Evolutionary conservation across 345 rosid genomes (phyloP).

Genomic region (Isatis tinctoria): DNA sequence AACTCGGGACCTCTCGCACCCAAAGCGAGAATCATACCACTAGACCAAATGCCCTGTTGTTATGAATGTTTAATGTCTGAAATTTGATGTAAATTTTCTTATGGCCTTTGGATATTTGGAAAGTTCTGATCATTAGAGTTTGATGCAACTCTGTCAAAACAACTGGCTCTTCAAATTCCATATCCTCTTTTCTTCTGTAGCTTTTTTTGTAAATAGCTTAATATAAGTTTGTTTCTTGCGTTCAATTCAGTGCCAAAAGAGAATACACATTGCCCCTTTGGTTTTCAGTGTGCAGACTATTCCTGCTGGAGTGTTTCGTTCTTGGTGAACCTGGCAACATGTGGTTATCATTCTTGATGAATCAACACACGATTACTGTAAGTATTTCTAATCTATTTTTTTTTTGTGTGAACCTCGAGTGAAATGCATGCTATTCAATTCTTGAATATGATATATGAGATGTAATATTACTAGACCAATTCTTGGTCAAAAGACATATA

Average conservation of each 20-base stretch:
- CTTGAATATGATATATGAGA: background rate
- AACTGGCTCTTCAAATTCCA: background rate
- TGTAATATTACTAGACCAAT: background rate
- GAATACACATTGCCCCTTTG: background rate
- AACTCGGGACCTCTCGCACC: conserved; percentile 80
- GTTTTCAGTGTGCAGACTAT: background rate
- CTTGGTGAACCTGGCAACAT: background rate
- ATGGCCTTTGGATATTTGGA: background rate
- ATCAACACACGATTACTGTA: background rate
- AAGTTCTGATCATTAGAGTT: background rate
- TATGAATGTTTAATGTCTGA: background rate
- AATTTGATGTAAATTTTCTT: background rate
- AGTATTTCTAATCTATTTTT: background rate
- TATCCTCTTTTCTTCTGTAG: background rate
- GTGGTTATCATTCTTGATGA: background rate
- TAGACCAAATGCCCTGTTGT: conserved; percentile 58
- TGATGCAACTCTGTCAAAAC: background rate
- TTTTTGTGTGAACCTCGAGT: background rate
- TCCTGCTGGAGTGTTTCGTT: background rate
- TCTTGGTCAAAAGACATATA: background rate
- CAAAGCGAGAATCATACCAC: conserved; percentile 85
- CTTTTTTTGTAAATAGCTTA: background rate
- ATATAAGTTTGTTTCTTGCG: too few relatives aligned
- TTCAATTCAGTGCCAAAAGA: background rate
- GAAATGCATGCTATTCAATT: background rate